phyloP scores from a whole-genome alignment of 2,329 filamentous ascomycete genomes.

The Colletotrichum shisoi region DNA sequence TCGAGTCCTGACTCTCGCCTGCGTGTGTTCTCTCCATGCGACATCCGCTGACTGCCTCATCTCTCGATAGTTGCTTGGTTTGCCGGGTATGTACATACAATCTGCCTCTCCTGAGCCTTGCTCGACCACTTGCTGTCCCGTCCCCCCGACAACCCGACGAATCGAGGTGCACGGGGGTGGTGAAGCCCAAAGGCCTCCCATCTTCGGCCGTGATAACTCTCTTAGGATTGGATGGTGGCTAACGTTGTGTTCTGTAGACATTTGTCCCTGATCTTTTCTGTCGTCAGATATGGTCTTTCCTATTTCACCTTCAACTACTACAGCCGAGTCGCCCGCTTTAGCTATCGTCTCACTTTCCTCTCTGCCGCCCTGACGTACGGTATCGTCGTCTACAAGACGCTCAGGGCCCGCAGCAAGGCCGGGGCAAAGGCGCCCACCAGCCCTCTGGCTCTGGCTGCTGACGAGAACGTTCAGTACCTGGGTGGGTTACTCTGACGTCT shows the following conservation, averaged over 20 bases:
- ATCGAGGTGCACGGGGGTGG: slow-evolving; percentile 7
- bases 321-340: slow-evolving; percentile 77
- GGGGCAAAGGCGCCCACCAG: slow-evolving; percentile 69
- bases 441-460: slow-evolving; percentile 72
- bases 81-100: slow-evolving; percentile 69
- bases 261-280: slow-evolving; percentile 81
- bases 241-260: slow-evolving; percentile 65
- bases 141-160: slow-evolving; percentile 32
- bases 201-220: background rate
- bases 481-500: slow-evolving; percentile 64
- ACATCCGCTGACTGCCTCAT: slow-evolving; percentile 49
- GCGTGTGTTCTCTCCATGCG: slow-evolving; percentile 39
- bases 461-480: slow-evolving; percentile 98
- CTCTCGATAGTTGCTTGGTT: slow-evolving; percentile 74
- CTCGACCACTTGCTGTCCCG: slow-evolving; percentile 31
- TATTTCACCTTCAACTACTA: slow-evolving; percentile 90
- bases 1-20: slow-evolving; percentile 45
- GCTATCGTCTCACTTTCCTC: slow-evolving; percentile 89
- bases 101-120: slow-evolving; percentile 20
- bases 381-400: slow-evolving; percentile 98
- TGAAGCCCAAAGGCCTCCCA: slow-evolving; percentile 1
- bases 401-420: slow-evolving; percentile 81
- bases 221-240: background rate
- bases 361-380: slow-evolving; percentile 92
- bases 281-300: slow-evolving; percentile 82